Base-by-base conservation (phyloP, 2,329 filamentous ascomycete species). In the Epichloe bromicola region DNA sequence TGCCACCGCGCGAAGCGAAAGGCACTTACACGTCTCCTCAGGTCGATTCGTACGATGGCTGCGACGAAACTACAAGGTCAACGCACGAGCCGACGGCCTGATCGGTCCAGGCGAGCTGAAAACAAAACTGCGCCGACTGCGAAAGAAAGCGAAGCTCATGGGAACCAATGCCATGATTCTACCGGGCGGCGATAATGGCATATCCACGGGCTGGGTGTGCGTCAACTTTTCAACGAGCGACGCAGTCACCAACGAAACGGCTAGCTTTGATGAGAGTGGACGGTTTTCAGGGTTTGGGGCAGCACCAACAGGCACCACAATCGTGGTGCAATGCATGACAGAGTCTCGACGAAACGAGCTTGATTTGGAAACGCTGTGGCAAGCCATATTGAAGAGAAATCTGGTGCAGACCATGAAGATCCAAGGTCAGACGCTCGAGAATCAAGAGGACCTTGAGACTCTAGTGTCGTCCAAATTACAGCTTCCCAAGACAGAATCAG, bases 141-240 rank as follows among this genome's bases (percentile, higher is more conserved):
- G 86, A 7, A 87, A 88, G 64, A 83, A 85, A 59, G 86, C 88
- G 34, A 88, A 88, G 65, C 72, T 96, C 54, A 71, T 95, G 58
- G 88, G 86, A 14, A 85, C 79, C 53, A 81, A 82, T 2, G 79
- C 80, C 0, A 80, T 82, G n/a, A 74, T 78, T 45, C 73, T 79
- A 5, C 79, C 79, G 11, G 77, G 76, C 46, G 71, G 76, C 1
- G 90, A 95, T 59, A 88, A 96, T 61, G 91, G 90, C 2, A 86
- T 95, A 49, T 83, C 85, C 12, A 96, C 91, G 1, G 90, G 89
- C 10, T 98, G 93, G 93, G 85, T 98, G 19, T 98, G 93, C 67
- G 86, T 97, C 54, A 94, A 95, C 63, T 78, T 93, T 10, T 88
- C 87, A 4, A 79, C 78, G 15, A 75, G 88, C 1, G 79, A 84